A percentile compares a stretch with the other conserved stretches of the same genome.
Conservation (phyloP, 1,284 basidiomycete genomes). For the Phellopilus nigrolimitatus region DNA sequence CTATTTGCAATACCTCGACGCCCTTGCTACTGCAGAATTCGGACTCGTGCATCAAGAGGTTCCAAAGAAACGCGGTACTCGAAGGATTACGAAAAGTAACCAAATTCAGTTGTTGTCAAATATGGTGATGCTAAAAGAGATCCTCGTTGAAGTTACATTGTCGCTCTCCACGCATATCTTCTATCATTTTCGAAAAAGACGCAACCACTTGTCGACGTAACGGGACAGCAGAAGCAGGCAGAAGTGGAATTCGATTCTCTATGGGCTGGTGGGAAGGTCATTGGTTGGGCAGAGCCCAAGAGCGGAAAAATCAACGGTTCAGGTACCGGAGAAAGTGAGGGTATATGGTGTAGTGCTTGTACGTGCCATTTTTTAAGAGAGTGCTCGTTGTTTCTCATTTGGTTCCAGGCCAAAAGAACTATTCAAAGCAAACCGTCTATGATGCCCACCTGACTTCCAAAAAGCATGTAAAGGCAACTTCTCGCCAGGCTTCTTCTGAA, state of each 20-base stretch:
- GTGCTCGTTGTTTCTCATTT: conserved; percentile 9
- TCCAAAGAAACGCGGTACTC: conserved; percentile 63
- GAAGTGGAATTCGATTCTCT: conserved; percentile 68
- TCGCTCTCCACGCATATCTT: conserved; percentile 79
- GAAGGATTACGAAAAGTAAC: conserved; percentile 78
- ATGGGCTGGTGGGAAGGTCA: conserved; percentile 77
- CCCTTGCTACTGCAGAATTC: conserved; percentile 58
- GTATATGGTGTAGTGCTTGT: conserved; percentile 97
- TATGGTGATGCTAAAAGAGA: background rate
- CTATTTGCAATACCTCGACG: conserved; percentile 90
- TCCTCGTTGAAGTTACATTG: conserved; percentile 62
- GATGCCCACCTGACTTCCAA: conserved; percentile 93
- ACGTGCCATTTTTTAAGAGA: conserved; percentile 34
- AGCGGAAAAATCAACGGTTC: conserved; percentile 33
- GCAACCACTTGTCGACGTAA: conserved; percentile 81
- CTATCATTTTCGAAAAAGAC: conserved; percentile 84
- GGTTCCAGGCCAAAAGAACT: conserved; percentile 79
- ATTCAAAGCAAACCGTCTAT: conserved; percentile 97
- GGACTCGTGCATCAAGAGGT: conserved; percentile 68
- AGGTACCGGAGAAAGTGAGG: conserved; percentile 44
- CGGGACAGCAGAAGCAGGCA: conserved; percentile 60
- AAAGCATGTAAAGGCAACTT: conserved; percentile 88
- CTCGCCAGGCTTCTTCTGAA: conserved; percentile 59
- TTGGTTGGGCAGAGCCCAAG: conserved; percentile 66
- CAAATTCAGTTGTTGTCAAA: background rate